These are phyloP conservation scores for Neostapfia colusana DNA, from an alignment of 176 grass and related monocot species.

Conservation along the genomic window DNA sequence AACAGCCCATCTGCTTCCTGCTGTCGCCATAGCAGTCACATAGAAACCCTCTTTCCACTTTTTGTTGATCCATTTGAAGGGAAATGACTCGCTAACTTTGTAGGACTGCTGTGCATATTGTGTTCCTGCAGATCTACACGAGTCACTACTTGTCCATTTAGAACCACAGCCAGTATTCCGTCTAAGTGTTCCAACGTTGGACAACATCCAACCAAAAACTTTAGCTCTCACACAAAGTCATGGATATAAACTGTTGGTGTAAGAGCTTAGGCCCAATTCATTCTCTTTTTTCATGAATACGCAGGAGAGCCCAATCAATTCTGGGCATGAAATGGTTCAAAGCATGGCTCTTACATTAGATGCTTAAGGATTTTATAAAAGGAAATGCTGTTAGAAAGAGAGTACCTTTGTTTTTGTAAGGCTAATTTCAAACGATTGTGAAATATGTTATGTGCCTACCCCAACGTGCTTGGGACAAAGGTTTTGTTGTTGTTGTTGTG, in stretches of 20 bases:
- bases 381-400: background rate
- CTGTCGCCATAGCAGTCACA: conserved; percentile 94
- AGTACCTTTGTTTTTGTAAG: background rate
- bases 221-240: conserved; percentile 5
- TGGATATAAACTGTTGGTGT: background rate
- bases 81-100: conserved; percentile 96
- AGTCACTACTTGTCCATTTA: conserved; percentile 44
- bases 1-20: conserved; percentile 85
- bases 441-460: too few species aligned
- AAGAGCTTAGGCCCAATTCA: conserved; percentile 6
- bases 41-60: conserved; percentile 98
- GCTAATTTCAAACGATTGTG: background rate
- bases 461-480: too few species aligned
- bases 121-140: conserved; percentile 57
- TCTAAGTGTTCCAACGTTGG: conserved; percentile 11
- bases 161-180: conserved; percentile 17
- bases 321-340: background rate
- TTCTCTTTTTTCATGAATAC: too few species aligned
- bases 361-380: background rate
- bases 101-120: conserved; percentile 92
- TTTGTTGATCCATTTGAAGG: conserved; percentile 99
- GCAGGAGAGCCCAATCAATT: background rate
- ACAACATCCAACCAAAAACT: background rate
- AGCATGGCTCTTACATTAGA: conserved; percentile 4
- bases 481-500: too few species aligned